A percentile compares a stretch with the other conserved stretches of the same genome.
Conservation (phyloP, 495 filamentous ascomycete species). For the Aspergillus bertholletiae region DNA sequence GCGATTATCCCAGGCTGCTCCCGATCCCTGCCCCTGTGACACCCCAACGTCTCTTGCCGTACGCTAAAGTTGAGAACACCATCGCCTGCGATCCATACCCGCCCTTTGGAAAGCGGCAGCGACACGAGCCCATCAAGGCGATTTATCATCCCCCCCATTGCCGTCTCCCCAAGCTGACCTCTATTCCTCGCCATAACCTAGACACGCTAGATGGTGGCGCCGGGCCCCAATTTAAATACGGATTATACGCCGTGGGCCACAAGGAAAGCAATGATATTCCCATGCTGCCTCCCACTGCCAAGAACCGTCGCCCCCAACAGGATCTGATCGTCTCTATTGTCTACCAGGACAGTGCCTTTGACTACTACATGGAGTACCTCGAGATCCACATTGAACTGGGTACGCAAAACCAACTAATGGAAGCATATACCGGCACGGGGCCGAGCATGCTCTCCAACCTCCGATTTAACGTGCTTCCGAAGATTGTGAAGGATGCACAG, state of each 20-base stretch:
- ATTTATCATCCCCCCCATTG: background rate
- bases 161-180: background rate
- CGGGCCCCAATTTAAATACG: background rate
- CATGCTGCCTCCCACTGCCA: background rate
- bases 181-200: too few species aligned
- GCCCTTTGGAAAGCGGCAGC: background rate
- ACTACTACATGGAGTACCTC: constrained; percentile 5
- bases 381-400: constrained; percentile 3
- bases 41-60: too few species aligned
- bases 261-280: too few species aligned
- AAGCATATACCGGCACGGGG: constrained; percentile 13
- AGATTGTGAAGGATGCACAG: background rate
- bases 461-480: constrained; percentile 23
- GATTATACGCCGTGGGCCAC: background rate
- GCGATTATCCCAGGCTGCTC: background rate
- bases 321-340: constrained; percentile 7
- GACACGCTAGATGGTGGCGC: background rate
- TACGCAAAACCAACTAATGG: background rate
- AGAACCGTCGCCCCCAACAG: background rate
- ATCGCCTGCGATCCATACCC: background rate
- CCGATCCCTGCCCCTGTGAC: background rate
- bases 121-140: background rate
- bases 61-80: too few species aligned
- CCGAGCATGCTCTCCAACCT: constrained; percentile 21
- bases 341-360: background rate